Conservation (phyloP, 805 yeast genomes). For the Wickerhamiella nectarea region DNA sequence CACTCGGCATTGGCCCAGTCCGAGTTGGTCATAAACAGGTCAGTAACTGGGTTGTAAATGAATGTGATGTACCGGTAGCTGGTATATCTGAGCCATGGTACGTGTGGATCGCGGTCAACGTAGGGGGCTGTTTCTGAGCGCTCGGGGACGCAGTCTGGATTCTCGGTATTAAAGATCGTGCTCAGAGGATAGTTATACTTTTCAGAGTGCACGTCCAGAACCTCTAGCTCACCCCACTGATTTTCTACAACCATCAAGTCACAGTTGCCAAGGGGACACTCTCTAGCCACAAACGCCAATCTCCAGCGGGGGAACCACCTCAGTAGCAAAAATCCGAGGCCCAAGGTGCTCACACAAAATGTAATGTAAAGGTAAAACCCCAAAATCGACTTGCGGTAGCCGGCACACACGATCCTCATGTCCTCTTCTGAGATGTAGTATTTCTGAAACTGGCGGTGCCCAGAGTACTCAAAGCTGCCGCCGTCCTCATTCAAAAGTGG, state of each 20-base stretch:
- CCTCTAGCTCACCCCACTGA: constrained; percentile 74
- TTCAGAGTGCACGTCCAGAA: constrained; percentile 40
- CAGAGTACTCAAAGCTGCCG: constrained; percentile 15
- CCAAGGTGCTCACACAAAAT: constrained; percentile 47
- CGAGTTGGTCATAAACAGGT: constrained; percentile 65
- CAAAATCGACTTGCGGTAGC: constrained; percentile 45
- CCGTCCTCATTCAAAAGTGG: constrained; percentile 15
- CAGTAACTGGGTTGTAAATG: constrained; percentile 76
- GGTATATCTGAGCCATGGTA: constrained; percentile 58
- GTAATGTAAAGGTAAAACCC: constrained; percentile 38
- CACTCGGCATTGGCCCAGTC: constrained; percentile 81
- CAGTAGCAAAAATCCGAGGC: constrained; percentile 55
- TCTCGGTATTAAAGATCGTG: constrained; percentile 36
- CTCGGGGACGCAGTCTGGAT: constrained; percentile 9
- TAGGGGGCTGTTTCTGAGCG: constrained; percentile 12
- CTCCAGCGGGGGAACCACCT: constrained; percentile 80
- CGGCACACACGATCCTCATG: constrained; percentile 86
- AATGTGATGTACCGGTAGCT: constrained; percentile 74
- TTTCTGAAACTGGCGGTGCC: constrained; percentile 40
- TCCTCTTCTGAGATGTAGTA: constrained; percentile 94
- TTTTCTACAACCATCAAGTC: constrained; percentile 93
- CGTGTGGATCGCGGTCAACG: constrained; percentile 41
- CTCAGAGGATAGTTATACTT: constrained; percentile 64
- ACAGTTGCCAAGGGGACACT: constrained; percentile 58
- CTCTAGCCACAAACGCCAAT: constrained; percentile 29